phyloP scores from a whole-genome alignment of 805 yeast species.

The Wickerhamiella hasegawae region DNA sequence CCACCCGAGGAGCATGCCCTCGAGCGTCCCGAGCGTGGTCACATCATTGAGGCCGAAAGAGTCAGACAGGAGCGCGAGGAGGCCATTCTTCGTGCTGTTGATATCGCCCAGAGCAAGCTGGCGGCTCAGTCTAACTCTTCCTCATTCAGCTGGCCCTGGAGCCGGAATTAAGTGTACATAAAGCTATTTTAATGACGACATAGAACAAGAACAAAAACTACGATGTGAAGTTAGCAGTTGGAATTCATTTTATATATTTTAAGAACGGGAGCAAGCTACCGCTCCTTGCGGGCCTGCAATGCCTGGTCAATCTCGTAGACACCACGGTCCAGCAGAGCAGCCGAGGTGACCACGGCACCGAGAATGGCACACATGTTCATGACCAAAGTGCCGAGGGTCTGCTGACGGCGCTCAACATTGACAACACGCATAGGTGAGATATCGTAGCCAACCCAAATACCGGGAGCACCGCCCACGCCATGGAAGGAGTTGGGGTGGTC shows the following conservation, averaged over 20 bases:
- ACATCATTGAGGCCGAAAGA: constrained; percentile 59
- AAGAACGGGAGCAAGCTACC: too few species aligned
- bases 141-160: too few species aligned
- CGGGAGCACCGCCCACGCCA: constrained; percentile 79
- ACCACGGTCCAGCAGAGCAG: constrained; percentile 73
- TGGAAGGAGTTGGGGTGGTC: constrained; percentile 72
- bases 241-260: too few species aligned
- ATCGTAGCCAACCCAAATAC: constrained; percentile 74
- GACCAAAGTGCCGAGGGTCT: constrained; percentile 13
- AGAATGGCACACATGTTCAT: constrained; percentile 58
- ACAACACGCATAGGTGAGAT: constrained; percentile 86
- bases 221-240: too few species aligned
- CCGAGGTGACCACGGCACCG: constrained; percentile 89
- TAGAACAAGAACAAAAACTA: too few species aligned
- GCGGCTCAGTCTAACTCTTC: too few species aligned
- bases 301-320: constrained; percentile 81
- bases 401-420: constrained; percentile 46
- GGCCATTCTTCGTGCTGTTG: constrained; percentile 29
- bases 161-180: too few species aligned
- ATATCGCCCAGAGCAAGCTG: constrained; percentile 26
- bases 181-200: too few species aligned
- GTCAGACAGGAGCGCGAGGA: constrained; percentile 56
- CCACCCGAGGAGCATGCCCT: constrained; percentile 28
- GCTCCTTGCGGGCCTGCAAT: constrained; percentile 6
- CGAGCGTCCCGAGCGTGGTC: constrained; percentile 57